These are phyloP conservation scores for Claviceps pazoutovae DNA, from an alignment of 2,329 filamentous ascomycete species.

Conservation along the genomic window DNA sequence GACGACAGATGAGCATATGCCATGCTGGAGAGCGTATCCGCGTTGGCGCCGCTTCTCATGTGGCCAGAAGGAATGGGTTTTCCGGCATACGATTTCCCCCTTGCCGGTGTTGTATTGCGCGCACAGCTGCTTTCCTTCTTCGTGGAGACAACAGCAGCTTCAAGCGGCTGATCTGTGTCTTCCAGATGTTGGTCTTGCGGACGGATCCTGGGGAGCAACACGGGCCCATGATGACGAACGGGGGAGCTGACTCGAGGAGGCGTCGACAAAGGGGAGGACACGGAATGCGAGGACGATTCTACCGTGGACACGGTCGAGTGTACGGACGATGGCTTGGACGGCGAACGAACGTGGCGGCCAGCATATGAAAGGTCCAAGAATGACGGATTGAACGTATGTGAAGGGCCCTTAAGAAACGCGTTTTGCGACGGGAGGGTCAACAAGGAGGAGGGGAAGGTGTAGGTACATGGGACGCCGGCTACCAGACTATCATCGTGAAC, in stretches of 20 bases:
- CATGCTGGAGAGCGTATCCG: conserved; percentile 35
- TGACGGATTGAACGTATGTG: conserved; percentile 41
- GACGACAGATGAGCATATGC: conserved; percentile 25
- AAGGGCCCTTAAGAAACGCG: conserved; percentile 10
- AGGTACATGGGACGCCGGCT: conserved; percentile 49
- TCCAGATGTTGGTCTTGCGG: conserved; percentile 66
- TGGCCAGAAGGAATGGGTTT: conserved; percentile 24
- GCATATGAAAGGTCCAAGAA: conserved; percentile 41
- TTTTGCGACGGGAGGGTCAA: conserved; percentile 13
- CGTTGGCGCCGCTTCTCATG: conserved; percentile 50
- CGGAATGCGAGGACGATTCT: conserved; percentile 45
- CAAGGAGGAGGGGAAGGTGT: conserved; percentile 33
- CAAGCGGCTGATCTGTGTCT: conserved; percentile 18
- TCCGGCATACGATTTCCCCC: conserved; percentile 1
- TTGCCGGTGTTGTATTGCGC: conserved; percentile 12
- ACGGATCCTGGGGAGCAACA: conserved; percentile 74
- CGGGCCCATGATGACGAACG: conserved; percentile 63
- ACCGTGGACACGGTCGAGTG: conserved; percentile 46
- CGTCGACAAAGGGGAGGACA: conserved; percentile 54
- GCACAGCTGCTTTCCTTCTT: neutral
- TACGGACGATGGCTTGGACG: conserved; percentile 52
- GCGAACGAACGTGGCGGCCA: conserved; percentile 45
- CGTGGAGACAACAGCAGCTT: conserved; percentile 1
- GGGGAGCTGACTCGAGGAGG: conserved; percentile 53
- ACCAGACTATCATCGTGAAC: conserved; percentile 34